Evolutionary conservation across 2,329 filamentous ascomycete species (phyloP).

Genomic region (Periconia macrospinosa): DNA sequence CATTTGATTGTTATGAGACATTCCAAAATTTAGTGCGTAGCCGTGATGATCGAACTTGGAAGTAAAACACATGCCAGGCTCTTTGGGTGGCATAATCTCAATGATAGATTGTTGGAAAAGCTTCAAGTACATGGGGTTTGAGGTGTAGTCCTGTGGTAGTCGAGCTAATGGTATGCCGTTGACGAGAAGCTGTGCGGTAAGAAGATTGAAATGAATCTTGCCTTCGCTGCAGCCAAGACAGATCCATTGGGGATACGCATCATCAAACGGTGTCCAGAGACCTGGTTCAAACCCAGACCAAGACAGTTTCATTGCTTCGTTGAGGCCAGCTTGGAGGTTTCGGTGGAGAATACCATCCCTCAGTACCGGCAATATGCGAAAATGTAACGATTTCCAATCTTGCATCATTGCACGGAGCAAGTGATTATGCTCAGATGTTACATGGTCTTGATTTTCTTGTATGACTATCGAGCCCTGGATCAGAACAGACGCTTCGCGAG

Average conservation of each 20-base stretch:
- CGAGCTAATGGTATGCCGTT: conserved; percentile 54
- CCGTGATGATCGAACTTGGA: conserved; percentile 25
- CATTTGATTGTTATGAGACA: conserved; percentile 23
- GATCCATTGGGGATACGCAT: conserved; percentile 6
- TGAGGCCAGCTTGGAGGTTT: not conserved
- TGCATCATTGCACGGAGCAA: conserved; percentile 12
- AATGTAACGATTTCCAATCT: conserved; percentile 12
- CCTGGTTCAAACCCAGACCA: conserved; percentile 8
- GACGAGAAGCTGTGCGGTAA: conserved; percentile 57
- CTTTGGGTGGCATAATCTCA: conserved; percentile 48
- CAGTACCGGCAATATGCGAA: conserved; percentile 5
- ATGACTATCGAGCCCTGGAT: conserved; percentile 18
- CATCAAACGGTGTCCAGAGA: not conserved
- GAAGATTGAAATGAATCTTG: conserved; percentile 52
- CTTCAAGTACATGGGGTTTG: conserved; percentile 42
- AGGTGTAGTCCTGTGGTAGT: conserved; percentile 51
- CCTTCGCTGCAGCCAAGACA: not conserved
- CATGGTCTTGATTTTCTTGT: conserved; percentile 9
- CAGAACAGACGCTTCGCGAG: conserved; percentile 8
- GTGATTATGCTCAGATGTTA: conserved; percentile 4
- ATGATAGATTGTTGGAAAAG: conserved; percentile 49
- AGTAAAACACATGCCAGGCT: conserved; percentile 47
- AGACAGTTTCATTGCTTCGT: conserved; percentile 3
- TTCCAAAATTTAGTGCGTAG: conserved; percentile 42
- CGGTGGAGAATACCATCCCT: not conserved